Conservation (phyloP, 2,329 filamentous ascomycete species). For the Penicillium hesseltinei region DNA sequence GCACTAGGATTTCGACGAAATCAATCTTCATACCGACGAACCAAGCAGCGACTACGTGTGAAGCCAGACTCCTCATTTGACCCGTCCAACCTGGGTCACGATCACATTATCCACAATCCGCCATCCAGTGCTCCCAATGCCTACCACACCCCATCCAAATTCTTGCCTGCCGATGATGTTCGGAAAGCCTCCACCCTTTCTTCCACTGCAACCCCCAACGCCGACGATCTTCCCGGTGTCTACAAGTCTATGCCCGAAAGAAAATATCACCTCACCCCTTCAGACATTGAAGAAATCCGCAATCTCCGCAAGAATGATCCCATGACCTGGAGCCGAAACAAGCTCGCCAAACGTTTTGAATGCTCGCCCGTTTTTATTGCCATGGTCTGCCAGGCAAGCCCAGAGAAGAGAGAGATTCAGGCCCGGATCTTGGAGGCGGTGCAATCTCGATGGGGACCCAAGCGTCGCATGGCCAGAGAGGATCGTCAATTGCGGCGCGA, state of each 20-base stretch:
- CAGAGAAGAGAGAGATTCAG: conserved; percentile 49
- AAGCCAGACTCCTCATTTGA: conserved; percentile 54
- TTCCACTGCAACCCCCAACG: conserved; percentile 15
- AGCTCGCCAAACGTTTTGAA: conserved; percentile 61
- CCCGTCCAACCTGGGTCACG: conserved; percentile 39
- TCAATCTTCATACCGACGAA: conserved; percentile 52
- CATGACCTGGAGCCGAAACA: conserved; percentile 57
- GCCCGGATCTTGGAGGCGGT: conserved; percentile 51
- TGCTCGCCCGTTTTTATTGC: conserved; percentile 63
- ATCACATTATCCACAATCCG: conserved; percentile 65
- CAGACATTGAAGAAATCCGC: conserved; percentile 60
- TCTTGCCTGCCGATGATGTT: conserved; percentile 60
- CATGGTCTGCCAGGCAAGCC: conserved; percentile 56
- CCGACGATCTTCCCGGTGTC: conserved; percentile 46
- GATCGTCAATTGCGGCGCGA: conserved; percentile 60
- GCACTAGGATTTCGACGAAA: conserved; percentile 39
- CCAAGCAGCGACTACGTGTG: conserved; percentile 51
- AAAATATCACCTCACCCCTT: conserved; percentile 59
- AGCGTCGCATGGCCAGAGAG: conserved; percentile 60
- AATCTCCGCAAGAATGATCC: conserved; percentile 55
- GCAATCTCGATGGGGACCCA: conserved; percentile 60
- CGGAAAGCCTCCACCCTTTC: conserved; percentile 45
- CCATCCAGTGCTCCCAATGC: conserved; percentile 62
- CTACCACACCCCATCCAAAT: conserved; percentile 64
- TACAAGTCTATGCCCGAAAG: conserved; percentile 54